Evolutionary conservation across 108 stramenopile species (phyloP).

Genomic region (Schizochytrium sp.): DNA sequence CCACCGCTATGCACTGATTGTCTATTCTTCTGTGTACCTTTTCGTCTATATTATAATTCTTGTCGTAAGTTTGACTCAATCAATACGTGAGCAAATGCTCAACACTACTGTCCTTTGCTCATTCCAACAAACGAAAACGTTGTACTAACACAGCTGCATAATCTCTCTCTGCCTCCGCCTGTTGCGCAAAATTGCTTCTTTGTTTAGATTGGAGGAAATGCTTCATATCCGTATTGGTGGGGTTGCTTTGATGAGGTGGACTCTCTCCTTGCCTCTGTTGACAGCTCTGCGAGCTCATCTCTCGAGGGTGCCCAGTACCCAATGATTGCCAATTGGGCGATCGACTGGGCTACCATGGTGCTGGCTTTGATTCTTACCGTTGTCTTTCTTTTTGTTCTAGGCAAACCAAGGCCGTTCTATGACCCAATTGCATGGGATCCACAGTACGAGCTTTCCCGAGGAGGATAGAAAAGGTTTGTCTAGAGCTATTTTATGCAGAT

Average conservation of each 20-base stretch:
- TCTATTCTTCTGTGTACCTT: background rate
- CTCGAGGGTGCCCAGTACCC: background rate
- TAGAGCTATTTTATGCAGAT: too few species aligned
- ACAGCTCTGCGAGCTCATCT: background rate
- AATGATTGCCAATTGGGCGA: background rate
- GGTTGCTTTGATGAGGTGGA: background rate
- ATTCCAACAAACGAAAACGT: too few species aligned
- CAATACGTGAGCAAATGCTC: too few species aligned
- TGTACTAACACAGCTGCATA: too few species aligned
- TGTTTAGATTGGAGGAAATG: background rate
- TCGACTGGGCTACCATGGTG: background rate
- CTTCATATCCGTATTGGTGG: background rate
- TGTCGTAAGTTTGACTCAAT: background rate
- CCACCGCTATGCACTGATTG: background rate
- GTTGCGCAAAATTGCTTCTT: too few species aligned
- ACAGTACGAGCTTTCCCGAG: background rate
- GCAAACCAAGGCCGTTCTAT: background rate
- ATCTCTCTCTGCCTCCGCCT: too few species aligned
- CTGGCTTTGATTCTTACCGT: background rate
- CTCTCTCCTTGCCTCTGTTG: background rate
- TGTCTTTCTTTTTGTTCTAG: background rate
- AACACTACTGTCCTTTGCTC: too few species aligned
- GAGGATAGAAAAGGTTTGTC: background rate
- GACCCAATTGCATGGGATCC: conserved; percentile 6
- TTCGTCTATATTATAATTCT: background rate